These are phyloP conservation scores for Eucalyptus sp. DNA, from an alignment of 345 rosid genomes.

Conservation along the genomic window DNA sequence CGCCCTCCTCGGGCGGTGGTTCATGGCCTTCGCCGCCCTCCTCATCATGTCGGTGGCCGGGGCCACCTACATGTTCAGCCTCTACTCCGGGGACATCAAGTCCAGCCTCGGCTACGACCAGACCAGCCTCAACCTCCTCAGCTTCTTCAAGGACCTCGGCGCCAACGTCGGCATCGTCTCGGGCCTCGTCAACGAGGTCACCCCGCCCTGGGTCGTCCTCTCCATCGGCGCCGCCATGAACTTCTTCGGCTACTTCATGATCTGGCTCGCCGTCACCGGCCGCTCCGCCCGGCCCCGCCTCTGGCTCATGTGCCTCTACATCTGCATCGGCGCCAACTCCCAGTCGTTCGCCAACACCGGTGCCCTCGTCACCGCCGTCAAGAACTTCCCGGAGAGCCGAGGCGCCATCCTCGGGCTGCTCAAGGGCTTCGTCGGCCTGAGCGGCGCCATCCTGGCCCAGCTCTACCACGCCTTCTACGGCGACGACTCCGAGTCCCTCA, in stretches of 20 bases:
- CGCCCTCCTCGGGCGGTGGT: constrained; percentile 15
- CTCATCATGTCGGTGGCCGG: constrained; percentile 22
- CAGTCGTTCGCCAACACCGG: constrained; percentile 20
- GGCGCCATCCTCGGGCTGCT: constrained; percentile 15
- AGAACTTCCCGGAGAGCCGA: constrained; percentile 19
- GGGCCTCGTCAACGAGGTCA: constrained; percentile 18
- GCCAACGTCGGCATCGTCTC: constrained; percentile 12
- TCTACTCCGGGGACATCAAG: constrained; percentile 21
- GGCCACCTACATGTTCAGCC: constrained; percentile 22
- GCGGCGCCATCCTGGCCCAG: constrained; percentile 18
- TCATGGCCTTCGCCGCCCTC: constrained; percentile 19
- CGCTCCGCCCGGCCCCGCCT: constrained; percentile 2
- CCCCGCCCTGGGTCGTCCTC: constrained; percentile 24
- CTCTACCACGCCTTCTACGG: constrained; percentile 22
- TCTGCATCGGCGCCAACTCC: constrained; percentile 15
- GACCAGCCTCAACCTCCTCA: constrained; percentile 4
- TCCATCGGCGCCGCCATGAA: constrained; percentile 17
- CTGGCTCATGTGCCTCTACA: constrained; percentile 28
- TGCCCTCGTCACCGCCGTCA: constrained; percentile 15
- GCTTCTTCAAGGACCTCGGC: constrained; percentile 27
- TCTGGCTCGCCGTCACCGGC: constrained; percentile 20
- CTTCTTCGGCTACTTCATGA: constrained; percentile 25
- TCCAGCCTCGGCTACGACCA: constrained; percentile 14
- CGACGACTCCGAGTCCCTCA: constrained; percentile 11
- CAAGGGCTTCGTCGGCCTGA: constrained; percentile 21